A percentile compares a stretch with the other conserved stretches of the same genome.
phyloP scores from a whole-genome alignment of 192 early-diverging fungal genomes.

The Funneliformis geosporum region DNA sequence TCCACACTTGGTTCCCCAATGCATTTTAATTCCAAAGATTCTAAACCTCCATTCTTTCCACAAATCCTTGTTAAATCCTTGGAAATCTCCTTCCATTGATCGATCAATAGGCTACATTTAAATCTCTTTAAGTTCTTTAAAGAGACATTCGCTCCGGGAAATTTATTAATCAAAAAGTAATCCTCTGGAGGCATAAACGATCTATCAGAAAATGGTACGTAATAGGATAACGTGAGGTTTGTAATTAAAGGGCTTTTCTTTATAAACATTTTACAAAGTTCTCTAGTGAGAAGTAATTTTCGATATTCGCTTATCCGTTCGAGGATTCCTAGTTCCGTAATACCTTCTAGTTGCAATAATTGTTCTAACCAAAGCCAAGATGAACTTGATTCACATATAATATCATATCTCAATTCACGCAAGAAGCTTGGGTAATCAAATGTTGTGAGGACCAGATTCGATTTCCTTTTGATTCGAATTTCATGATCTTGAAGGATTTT shows the following conservation, averaged over 20 bases:
- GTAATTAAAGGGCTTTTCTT: neutral
- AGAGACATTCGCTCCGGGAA: neutral
- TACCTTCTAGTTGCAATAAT: neutral
- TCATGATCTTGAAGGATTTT: neutral
- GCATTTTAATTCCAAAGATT: neutral
- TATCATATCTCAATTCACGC: neutral
- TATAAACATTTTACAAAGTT: slow-evolving; percentile 10
- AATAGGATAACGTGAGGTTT: neutral
- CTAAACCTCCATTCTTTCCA: neutral
- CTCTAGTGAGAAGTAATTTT: neutral
- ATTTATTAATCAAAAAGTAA: neutral
- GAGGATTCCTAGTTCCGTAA: neutral
- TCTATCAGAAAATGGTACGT: neutral
- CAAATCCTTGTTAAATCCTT: slow-evolving; percentile 2
- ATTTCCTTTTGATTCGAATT: neutral
- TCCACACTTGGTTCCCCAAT: neutral
- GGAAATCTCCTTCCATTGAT: slow-evolving; percentile 5
- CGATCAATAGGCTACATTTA: neutral
- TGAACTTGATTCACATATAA: neutral
- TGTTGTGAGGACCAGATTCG: neutral
- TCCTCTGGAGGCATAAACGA: neutral
- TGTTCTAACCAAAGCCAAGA: neutral
- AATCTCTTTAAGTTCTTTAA: neutral
- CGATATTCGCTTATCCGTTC: neutral
- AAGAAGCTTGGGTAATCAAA: slow-evolving; percentile 1